Conservation (phyloP, 2,329 filamentous ascomycete genomes). For the Lithohypha guttulata region DNA sequence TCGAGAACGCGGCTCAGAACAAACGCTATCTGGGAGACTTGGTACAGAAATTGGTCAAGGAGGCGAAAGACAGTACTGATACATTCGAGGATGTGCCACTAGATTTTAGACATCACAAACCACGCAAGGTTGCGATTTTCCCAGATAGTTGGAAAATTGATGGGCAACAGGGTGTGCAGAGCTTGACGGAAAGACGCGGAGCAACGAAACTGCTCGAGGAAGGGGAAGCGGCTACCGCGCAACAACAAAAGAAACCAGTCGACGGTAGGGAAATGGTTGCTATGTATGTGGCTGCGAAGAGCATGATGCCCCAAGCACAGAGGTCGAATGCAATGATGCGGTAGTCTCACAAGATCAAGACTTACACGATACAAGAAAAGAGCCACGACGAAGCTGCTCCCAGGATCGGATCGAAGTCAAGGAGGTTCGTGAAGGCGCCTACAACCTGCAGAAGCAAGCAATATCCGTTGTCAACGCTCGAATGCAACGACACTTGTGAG, state of each 20-base stretch:
- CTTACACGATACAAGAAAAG: background rate
- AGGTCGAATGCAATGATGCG: too few species aligned
- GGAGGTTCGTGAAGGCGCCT: too few species aligned
- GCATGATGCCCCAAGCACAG: too few species aligned
- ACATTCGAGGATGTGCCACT: constrained; percentile 82
- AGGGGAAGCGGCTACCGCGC: constrained; percentile 32
- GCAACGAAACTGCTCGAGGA: constrained; percentile 48
- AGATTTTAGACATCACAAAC: constrained; percentile 73
- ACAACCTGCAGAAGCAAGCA: too few species aligned
- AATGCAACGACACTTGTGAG: too few species aligned
- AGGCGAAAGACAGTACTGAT: constrained; percentile 68
- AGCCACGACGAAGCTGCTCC: too few species aligned
- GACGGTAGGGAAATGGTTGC: constrained; percentile 17
- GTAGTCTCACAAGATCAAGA: background rate
- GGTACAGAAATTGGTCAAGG: constrained; percentile 59
- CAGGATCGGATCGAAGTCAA: too few species aligned
- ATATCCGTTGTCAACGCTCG: too few species aligned
- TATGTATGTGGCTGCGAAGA: constrained; percentile 13
- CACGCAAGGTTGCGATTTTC: constrained; percentile 58
- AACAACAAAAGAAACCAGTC: too few species aligned
- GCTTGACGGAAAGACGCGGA: constrained; percentile 53
- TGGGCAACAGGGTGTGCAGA: constrained; percentile 47
- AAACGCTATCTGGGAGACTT: constrained; percentile 85
- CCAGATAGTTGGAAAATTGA: constrained; percentile 77
- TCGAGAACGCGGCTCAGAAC: constrained; percentile 83